These are phyloP conservation scores for Pyricularia sp. DNA, from an alignment of 2,329 filamentous ascomycete species.

Conservation along the genomic window DNA sequence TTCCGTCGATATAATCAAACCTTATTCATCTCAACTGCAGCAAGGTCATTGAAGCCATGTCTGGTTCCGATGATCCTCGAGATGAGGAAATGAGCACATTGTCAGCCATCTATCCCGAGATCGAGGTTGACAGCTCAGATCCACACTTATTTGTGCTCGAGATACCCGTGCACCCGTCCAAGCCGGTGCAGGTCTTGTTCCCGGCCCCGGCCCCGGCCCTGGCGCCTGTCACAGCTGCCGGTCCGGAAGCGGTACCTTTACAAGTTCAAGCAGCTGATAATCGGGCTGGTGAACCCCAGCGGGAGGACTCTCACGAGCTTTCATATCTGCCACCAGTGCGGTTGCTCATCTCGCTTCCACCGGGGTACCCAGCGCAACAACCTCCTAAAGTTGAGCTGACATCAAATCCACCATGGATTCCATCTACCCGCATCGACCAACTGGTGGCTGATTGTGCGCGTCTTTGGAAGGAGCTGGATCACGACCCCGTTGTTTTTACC, in stretches of 20 bases:
- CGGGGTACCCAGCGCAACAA: constrained; percentile 44
- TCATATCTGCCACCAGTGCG: constrained; percentile 49
- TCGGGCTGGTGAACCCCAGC: constrained; percentile 6
- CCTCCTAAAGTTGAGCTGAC: constrained; percentile 43
- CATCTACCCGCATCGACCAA: constrained; percentile 31
- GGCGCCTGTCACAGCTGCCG: background rate
- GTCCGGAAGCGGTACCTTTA: background rate
- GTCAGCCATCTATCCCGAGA: constrained; percentile 58
- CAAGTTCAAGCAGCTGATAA: constrained; percentile 8
- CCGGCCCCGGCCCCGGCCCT: constrained; percentile 28
- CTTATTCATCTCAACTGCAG: background rate
- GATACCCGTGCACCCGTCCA: constrained; percentile 44
- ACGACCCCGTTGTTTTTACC: constrained; percentile 47
- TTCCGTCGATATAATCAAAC: background rate
- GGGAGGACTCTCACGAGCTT: constrained; percentile 36
- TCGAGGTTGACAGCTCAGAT: constrained; percentile 33
- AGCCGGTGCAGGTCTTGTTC: constrained; percentile 48
- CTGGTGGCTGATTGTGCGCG: constrained; percentile 40
- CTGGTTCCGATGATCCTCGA: constrained; percentile 41
- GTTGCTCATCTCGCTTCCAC: constrained; percentile 43
- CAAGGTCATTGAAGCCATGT: constrained; percentile 6
- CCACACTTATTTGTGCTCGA: constrained; percentile 45
- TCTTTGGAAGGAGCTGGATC: constrained; percentile 55
- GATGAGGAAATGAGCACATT: constrained; percentile 51
- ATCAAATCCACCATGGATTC: constrained; percentile 49